Evolutionary conservation across 169 alveolate genomes (phyloP), one percentile per base, ranked within the genome.

Genomic region (Theileria annulata): DNA sequence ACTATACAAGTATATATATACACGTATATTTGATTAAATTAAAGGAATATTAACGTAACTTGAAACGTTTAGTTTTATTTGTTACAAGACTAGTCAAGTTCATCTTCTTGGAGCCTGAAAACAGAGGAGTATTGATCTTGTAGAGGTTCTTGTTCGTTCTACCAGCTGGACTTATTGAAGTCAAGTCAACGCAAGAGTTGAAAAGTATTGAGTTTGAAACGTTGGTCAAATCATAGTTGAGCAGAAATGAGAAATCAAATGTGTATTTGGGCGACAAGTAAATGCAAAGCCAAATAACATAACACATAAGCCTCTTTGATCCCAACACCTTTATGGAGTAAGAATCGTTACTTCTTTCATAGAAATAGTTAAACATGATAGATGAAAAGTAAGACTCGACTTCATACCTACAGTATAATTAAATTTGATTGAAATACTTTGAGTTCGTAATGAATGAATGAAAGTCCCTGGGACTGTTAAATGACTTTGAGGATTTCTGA

Each of bases 201-300:
- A 82, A 75, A 15, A 82, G 66, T 17, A 78, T 13, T 0, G 67
- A 51, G 58, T 72, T 3, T 58, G 54, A 71, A 9, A 77, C 54
- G 60, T 58, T 19, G 13, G 51, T 82, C 15, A 82, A 31, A 49
- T 82, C 88, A n/a, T 42, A 51, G 35, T 82, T 74, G 47, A 37
- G 19, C 42, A 82, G 76, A 3, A 75, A 27, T 13, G 88, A 51
- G 69, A 82, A 82, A 75, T 82, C 79, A 60, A 72, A 82, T 19
- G 63, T 80, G 67, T 27, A 63, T 27, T 66, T 71, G 25, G 79
- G 76, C 8, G 78, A 56, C 13, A 71, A 60, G 56, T 75, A 82
- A 2, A 82, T 58, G 70, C 86, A 82, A 17, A 82, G 56, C 88
- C 88, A 82, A 67, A 82, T 3, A 0, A 58, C 27, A 69, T 82